Percentiles rank a stretch among this genome's conserved stretches.
Conservation (phyloP, 2,329 filamentous ascomycete species). For the Aspergillus fructus region DNA sequence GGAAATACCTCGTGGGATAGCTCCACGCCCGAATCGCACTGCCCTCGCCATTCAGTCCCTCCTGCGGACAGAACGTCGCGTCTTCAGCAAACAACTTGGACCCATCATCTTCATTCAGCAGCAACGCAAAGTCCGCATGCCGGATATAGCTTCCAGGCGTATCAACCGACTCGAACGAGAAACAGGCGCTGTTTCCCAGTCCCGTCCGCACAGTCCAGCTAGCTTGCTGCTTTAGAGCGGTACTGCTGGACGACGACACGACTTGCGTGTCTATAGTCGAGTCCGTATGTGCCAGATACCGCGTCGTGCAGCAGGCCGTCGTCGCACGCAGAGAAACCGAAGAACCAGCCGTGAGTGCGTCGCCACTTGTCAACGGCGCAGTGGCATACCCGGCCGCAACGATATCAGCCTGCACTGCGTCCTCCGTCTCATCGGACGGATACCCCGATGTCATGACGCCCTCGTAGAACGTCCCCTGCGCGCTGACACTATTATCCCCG, state of each 20-base stretch:
- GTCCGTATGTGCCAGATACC: constrained; percentile 57
- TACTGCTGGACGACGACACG: constrained; percentile 52
- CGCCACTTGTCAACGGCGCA: constrained; percentile 49
- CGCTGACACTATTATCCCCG: constrained; percentile 63
- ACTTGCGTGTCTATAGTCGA: constrained; percentile 55
- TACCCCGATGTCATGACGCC: constrained; percentile 65
- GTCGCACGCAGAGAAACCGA: constrained; percentile 57
- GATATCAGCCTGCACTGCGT: constrained; percentile 60
- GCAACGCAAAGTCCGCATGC: constrained; percentile 55
- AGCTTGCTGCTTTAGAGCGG: constrained; percentile 51
- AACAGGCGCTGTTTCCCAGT: constrained; percentile 57
- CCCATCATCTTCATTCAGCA: constrained; percentile 53
- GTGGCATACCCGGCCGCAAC: constrained; percentile 57
- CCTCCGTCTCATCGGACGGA: constrained; percentile 59
- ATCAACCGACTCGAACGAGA: constrained; percentile 62
- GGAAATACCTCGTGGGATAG: constrained; percentile 60
- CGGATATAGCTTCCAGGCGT: constrained; percentile 59
- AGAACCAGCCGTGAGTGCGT: constrained; percentile 49
- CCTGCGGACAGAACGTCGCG: constrained; percentile 61
- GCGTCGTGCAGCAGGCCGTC: constrained; percentile 53
- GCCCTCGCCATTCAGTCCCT: constrained; percentile 53
- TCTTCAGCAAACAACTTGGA: constrained; percentile 60
- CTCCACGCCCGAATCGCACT: constrained; percentile 58
- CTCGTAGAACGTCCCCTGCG: constrained; percentile 65
- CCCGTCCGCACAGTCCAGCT: constrained; percentile 57